Evolutionary conservation across 768 basidiomycete species (phyloP), one percentile per base, ranked within the genome.

Genomic region (Tulasnella sp.): DNA sequence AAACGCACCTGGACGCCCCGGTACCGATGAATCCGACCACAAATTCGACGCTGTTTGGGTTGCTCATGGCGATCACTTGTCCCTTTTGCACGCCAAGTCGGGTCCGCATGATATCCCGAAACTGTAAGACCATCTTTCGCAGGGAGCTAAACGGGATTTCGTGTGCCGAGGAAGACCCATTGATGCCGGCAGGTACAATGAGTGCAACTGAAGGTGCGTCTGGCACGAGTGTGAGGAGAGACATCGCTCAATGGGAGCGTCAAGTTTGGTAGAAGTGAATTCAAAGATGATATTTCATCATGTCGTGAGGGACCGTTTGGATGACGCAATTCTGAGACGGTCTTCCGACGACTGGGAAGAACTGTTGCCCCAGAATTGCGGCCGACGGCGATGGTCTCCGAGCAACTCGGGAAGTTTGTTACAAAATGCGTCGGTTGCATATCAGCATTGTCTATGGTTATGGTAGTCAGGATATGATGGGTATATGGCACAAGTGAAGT

Each of bases 21-120:
- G 65, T 67, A 5, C 65, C 66, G 48, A 67, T 19, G 30, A 67
- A 67, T 13, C 58, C 66, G 10, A 67, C 59, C 21, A 67, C 64
- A 34, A 67, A 67, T 49, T 67, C 66, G 34, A 67, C 23, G 49
- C 61, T 52, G 58, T 66, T 66, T n/a, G 62, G 45, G 49, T 63
- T 59, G 53, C 62, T 63, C 58, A 62, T 62, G 9, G 65, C 65
- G 11, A 67, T 62, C 9, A 67, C 64, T 19, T 67, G 60, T 23
- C 61, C 65, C 27, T 48, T 61, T 29, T 59, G 53, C 8, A 65
- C 66, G 32, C 66, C 66, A 27, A 67, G 55, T 23, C 63, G 26
- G 23, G 43, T 41, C n/a, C 54, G 56, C 34, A 67, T 49, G 1
- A 45, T 41, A 38, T 63, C 56, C n/a, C 63, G 51, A 34, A 67